Percentiles rank a stretch among this genome's conserved stretches.
These are phyloP conservation scores for Aphanomyces cochlioides DNA, from an alignment of 352 stramenopile species.

Conservation along the genomic window DNA sequence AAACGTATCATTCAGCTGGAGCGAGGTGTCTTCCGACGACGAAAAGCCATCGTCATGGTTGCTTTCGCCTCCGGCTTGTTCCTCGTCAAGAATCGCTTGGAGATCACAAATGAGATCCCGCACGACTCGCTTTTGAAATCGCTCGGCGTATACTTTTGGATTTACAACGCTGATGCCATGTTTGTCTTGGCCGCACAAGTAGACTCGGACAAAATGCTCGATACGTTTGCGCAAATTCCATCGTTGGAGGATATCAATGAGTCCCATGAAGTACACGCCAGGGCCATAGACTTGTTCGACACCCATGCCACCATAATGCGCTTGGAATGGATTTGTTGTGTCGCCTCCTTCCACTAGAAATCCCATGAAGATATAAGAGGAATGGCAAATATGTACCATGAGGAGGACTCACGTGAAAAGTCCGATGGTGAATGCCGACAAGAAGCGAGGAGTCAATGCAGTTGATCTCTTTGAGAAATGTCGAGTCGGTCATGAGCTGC, in stretches of 20 bases:
- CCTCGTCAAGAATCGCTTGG: background rate
- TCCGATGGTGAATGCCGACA: conserved; percentile 91
- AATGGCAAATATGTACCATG: conserved; percentile 18
- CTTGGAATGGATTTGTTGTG: conserved; percentile 46
- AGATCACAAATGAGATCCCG: conserved; percentile 68
- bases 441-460: conserved; percentile 95
- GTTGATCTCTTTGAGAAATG: conserved; percentile 89
- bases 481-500: conserved; percentile 82
- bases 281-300: conserved; percentile 84
- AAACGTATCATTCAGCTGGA: conserved; percentile 17
- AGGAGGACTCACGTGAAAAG: conserved; percentile 58
- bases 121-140: conserved; percentile 72
- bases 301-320: conserved; percentile 57
- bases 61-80: background rate
- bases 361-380: conserved; percentile 29
- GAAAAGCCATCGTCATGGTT: background rate
- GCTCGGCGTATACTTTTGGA: conserved; percentile 64
- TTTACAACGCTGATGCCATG: conserved; percentile 72
- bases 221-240: conserved; percentile 91
- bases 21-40: conserved; percentile 4
- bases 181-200: conserved; percentile 63
- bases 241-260: conserved; percentile 95
- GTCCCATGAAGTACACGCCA: conserved; percentile 92
- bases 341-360: background rate
- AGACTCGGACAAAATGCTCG: conserved; percentile 79